These are phyloP conservation scores for Colletotrichum falcatum DNA, from an alignment of 2,329 filamentous ascomycete species.

Conservation along the genomic window DNA sequence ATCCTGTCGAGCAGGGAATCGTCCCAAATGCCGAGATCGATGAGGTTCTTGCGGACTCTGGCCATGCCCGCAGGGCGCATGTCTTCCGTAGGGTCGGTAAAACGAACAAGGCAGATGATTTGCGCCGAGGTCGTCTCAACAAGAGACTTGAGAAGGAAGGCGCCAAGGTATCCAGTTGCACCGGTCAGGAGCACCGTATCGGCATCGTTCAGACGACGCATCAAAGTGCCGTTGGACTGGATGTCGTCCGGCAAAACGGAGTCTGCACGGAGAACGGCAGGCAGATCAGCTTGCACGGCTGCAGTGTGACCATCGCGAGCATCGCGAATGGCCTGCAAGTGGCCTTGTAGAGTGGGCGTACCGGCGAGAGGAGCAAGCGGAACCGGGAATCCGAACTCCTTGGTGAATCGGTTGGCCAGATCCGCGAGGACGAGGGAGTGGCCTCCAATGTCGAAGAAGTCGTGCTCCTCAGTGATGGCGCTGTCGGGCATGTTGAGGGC, in stretches of 20 bases:
- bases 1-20: constrained; percentile 83
- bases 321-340: constrained; percentile 76
- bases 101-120: constrained; percentile 80
- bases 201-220: constrained; percentile 72
- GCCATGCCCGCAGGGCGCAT: constrained; percentile 76
- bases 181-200: constrained; percentile 79
- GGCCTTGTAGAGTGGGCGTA: constrained; percentile 77
- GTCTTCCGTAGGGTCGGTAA: constrained; percentile 73
- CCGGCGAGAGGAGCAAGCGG: constrained; percentile 78
- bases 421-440: constrained; percentile 84
- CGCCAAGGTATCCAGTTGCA: constrained; percentile 81
- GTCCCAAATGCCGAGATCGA: constrained; percentile 83
- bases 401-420: constrained; percentile 76
- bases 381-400: constrained; percentile 78
- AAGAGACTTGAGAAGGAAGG: constrained; percentile 77
- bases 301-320: constrained; percentile 79
- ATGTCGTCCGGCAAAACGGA: constrained; percentile 78
- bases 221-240: constrained; percentile 63
- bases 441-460: constrained; percentile 85
- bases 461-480: constrained; percentile 76
- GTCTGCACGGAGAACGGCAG: constrained; percentile 75
- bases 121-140: constrained; percentile 76
- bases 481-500: constrained; percentile 73
- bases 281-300: constrained; percentile 80
- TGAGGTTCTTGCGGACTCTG: constrained; percentile 78